Evolutionary conservation across 352 stramenopile genomes (phyloP), one percentile per base, ranked within the genome.

Genomic region (Globisporangium cederbergense): DNA sequence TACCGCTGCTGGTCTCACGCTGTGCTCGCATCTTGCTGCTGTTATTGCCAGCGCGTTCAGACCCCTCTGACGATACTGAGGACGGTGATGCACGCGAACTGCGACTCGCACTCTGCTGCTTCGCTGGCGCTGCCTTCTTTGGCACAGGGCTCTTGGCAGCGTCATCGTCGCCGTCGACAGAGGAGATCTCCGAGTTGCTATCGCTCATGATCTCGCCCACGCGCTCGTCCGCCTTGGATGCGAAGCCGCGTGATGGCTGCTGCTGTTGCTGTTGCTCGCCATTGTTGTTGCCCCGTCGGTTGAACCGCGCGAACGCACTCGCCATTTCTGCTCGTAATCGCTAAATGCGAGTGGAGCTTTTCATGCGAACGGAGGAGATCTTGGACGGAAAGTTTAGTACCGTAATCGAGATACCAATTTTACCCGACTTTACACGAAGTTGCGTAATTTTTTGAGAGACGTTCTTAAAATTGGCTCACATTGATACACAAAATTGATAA

Each of bases 131-230:
- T 52, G 58, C 32, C 18, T 58, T 62, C 28, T n/a, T 14, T 43
- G 25, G 18, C 7, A 32, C 8, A 7, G 36, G 25, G 49, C 10
- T 36, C n/a, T 49, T 61, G 16, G 59, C 40, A 30, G 16, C 38
- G 51, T 38, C 40, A n/a, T 73, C 52, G 60, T 71, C 64, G 14
- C 52, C 67, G 14, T 73, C 65, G 36, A 75, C 18, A 1, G 71
- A 74, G 13, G 76, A 81, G 42, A 78, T 64, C 47, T 87, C 79
- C 16, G 75, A 89, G 64, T 80, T 86, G 45, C 62, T 67, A 65
- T 90, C 79, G 62, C 77, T 86, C 54, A 87, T 61, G 66, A 89
- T 82, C 52, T 88, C 78, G 7, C 74, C 78, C 16, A 89, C 67
- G 16, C 76, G 73, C 54, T 57, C 62, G 5, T 60, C 42, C 18